A percentile compares a stretch with the other conserved stretches of the same genome.
phyloP scores from a whole-genome alignment of 768 basidiomycete species.

The Macrocybe gigantea region DNA sequence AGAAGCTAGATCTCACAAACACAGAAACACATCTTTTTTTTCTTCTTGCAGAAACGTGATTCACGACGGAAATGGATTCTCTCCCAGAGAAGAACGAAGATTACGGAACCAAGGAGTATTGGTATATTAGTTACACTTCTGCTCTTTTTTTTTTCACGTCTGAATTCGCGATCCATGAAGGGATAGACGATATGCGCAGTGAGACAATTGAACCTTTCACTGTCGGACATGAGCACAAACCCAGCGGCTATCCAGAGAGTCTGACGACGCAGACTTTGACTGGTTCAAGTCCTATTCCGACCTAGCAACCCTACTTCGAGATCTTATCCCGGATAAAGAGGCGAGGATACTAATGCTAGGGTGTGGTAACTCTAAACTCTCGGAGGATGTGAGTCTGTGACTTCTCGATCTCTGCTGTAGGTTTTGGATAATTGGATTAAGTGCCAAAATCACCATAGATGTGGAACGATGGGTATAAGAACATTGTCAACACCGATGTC shows the following conservation, averaged over 20 bases:
- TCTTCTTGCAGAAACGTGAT: background rate
- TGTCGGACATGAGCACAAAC: constrained; percentile 1
- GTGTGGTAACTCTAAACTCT: constrained; percentile 79
- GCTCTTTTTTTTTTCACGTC: background rate
- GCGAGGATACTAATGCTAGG: constrained; percentile 74
- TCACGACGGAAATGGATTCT: constrained; percentile 13
- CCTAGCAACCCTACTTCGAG: constrained; percentile 53
- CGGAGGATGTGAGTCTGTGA: constrained; percentile 54
- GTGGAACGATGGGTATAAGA: constrained; percentile 82
- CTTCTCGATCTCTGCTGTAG: background rate
- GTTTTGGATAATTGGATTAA: background rate
- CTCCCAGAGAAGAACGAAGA: constrained; percentile 63
- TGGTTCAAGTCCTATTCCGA: constrained; percentile 86
- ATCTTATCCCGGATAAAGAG: constrained; percentile 54
- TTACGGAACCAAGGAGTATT: constrained; percentile 64
- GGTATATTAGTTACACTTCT: constrained; percentile 32
- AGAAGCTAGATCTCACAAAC: too few relatives aligned
- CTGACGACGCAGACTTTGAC: constrained; percentile 59
- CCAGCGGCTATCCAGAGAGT: constrained; percentile 37
- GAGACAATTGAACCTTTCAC: background rate
- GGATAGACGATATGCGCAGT: constrained; percentile 70
- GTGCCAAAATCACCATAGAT: constrained; percentile 38
- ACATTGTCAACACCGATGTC: constrained; percentile 78
- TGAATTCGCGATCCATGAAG: constrained; percentile 26
- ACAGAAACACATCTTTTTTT: background rate